These are phyloP conservation scores for Penstemon barbatus DNA, from an alignment of 257 asterid genomes.

Conservation along the genomic window DNA sequence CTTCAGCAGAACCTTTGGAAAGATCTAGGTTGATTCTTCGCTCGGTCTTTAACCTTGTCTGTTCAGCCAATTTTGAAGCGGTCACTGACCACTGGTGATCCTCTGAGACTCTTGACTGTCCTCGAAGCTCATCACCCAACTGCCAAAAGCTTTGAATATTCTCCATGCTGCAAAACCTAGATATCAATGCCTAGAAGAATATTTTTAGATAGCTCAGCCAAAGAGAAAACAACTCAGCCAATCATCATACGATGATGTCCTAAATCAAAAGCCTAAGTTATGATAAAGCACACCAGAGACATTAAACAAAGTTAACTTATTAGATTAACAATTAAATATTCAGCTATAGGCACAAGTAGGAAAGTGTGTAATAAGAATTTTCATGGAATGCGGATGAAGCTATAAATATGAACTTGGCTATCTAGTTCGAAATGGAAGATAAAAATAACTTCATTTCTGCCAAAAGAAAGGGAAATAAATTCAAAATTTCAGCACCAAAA, in stretches of 20 bases:
- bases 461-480: no score
- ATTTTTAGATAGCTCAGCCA: slow-evolving; percentile 20
- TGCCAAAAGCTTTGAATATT: slow-evolving; percentile 76
- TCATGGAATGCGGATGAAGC: not conserved
- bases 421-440: not conserved
- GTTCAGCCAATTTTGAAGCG: slow-evolving; percentile 85
- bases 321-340: not conserved
- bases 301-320: not conserved
- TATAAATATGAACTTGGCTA: not conserved
- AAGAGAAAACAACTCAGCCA: not conserved
- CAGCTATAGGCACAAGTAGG: not conserved
- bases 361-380: not conserved
- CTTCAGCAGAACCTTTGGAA: slow-evolving; percentile 61
- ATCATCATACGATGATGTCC: not conserved
- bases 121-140: slow-evolving; percentile 90
- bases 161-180: slow-evolving; percentile 60
- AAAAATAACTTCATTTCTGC: no score
- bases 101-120: slow-evolving; percentile 77
- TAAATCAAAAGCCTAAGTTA: not conserved
- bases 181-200: not conserved
- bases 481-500: no score
- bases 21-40: slow-evolving; percentile 80
- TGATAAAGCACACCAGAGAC: slow-evolving; percentile 16
- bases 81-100: slow-evolving; percentile 88
- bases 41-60: slow-evolving; percentile 70